Percentiles rank a stretch among this genome's conserved stretches.
Conservation (phyloP, 2,329 filamentous ascomycete species). For the Pseudocercospora ulei region DNA sequence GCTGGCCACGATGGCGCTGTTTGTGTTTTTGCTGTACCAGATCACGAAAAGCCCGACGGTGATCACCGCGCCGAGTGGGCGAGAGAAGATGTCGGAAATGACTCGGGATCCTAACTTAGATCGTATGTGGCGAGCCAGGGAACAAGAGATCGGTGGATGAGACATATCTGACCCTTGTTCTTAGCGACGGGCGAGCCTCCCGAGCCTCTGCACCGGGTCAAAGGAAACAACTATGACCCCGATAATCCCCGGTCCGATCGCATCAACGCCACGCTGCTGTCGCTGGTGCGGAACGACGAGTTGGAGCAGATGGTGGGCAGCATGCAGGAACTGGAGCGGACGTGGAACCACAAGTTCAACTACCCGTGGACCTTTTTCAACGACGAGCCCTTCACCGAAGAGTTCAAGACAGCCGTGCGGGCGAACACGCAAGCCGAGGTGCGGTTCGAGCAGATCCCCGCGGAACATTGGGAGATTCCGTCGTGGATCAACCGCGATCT, state of each 20-base stretch:
- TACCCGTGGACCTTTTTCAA: slow-evolving; percentile 99
- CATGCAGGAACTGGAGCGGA: slow-evolving; percentile 84
- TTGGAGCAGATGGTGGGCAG: slow-evolving; percentile 71
- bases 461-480: slow-evolving; percentile 86
- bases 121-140: slow-evolving; percentile 49
- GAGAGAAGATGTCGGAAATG: slow-evolving; percentile 48
- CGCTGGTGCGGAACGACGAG: slow-evolving; percentile 87
- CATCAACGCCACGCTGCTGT: slow-evolving; percentile 86
- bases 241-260: slow-evolving; percentile 66
- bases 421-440: slow-evolving; percentile 81
- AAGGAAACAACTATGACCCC: slow-evolving; percentile 64
- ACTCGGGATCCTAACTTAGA: slow-evolving; percentile 77
- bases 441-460: slow-evolving; percentile 78
- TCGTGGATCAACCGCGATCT: slow-evolving; percentile 85
- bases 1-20: slow-evolving; percentile 59
- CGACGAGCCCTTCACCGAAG: slow-evolving; percentile 81
- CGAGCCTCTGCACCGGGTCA: slow-evolving; percentile 60
- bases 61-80: slow-evolving; percentile 32
- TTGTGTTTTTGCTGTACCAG: slow-evolving; percentile 69
- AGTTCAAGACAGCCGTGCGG: slow-evolving; percentile 76
- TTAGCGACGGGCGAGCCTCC: slow-evolving; percentile 63
- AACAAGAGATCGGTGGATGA: too few species aligned
- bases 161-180: neutral
- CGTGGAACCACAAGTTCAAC: slow-evolving; percentile 98
- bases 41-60: slow-evolving; percentile 52